These are phyloP conservation scores for Penicillium argentinense DNA, from an alignment of 495 filamentous ascomycete genomes.

Conservation along the genomic window DNA sequence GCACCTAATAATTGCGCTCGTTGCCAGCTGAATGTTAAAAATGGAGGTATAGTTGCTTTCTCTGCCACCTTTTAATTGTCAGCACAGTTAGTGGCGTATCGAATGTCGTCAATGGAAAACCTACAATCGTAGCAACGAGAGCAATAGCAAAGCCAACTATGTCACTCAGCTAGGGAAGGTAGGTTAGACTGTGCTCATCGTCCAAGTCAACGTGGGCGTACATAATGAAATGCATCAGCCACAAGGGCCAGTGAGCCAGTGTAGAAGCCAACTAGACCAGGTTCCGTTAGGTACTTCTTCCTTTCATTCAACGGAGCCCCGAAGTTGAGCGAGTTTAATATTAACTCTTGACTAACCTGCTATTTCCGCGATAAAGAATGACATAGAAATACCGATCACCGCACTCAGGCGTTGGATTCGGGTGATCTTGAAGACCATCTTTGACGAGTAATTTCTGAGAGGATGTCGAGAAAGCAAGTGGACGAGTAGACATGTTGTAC, in stretches of 20 bases:
- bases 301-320: no score
- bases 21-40: slow-evolving; percentile 65
- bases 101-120: no score
- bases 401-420: slow-evolving; percentile 26
- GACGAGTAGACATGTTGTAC: no score
- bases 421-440: slow-evolving; percentile 11
- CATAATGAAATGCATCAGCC: slow-evolving; percentile 88
- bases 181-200: not conserved
- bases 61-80: slow-evolving; percentile 26
- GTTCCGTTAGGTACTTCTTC: not conserved
- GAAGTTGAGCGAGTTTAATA: not conserved
- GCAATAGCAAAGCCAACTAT: slow-evolving; percentile 83
- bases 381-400: slow-evolving; percentile 38
- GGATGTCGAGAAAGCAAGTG: no score
- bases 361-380: slow-evolving; percentile 45
- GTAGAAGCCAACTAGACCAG: slow-evolving; percentile 56
- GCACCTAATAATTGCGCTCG: slow-evolving; percentile 86
- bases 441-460: not conserved
- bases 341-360: slow-evolving; percentile 29
- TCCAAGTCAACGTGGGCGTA: slow-evolving; percentile 23
- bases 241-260: slow-evolving; percentile 77
- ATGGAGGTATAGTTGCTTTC: slow-evolving; percentile 30
- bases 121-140: slow-evolving; percentile 77
- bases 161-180: slow-evolving; percentile 70
- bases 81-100: no score